These are phyloP conservation scores for Pseudopediastrum boryanum DNA, from an alignment of 139 green algal species.

Conservation along the genomic window DNA sequence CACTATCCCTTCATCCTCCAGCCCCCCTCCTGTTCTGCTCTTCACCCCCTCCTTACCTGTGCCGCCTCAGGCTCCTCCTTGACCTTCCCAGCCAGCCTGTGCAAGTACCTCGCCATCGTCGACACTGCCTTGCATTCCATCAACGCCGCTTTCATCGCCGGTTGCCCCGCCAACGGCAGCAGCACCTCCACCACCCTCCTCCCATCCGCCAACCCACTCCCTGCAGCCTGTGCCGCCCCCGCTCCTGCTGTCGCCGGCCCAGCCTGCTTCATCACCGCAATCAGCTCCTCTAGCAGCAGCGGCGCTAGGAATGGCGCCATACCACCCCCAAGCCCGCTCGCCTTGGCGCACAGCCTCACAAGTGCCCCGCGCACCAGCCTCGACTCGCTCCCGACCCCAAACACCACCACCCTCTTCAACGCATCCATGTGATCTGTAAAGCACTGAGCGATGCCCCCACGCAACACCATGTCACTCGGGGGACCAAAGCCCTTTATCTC, in stretches of 20 bases:
- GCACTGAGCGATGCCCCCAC: not conserved
- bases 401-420: conserved; percentile 3
- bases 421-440: not conserved
- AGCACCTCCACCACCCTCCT: conserved; percentile 24
- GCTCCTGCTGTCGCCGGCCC: not conserved
- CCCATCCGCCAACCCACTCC: conserved; percentile 2
- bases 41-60: no score
- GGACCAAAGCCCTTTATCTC: conserved; percentile 1
- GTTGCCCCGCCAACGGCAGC: not conserved
- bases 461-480: conserved; percentile 12
- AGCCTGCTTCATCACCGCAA: conserved; percentile 14
- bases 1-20: no score
- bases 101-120: conserved; percentile 27
- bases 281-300: no score
- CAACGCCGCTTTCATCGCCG: conserved; percentile 20
- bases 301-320: conserved; percentile 29
- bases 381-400: not conserved
- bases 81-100: conserved; percentile 8
- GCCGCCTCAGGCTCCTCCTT: no score
- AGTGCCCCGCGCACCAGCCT: conserved; percentile 18
- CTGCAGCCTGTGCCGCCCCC: not conserved
- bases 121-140: conserved; percentile 13
- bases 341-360: conserved; percentile 3
- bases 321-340: conserved; percentile 10
- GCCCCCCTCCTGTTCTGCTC: no score